phyloP scores from a whole-genome alignment of 129 eudicot genomes.

The Erigeron canadensis region DNA sequence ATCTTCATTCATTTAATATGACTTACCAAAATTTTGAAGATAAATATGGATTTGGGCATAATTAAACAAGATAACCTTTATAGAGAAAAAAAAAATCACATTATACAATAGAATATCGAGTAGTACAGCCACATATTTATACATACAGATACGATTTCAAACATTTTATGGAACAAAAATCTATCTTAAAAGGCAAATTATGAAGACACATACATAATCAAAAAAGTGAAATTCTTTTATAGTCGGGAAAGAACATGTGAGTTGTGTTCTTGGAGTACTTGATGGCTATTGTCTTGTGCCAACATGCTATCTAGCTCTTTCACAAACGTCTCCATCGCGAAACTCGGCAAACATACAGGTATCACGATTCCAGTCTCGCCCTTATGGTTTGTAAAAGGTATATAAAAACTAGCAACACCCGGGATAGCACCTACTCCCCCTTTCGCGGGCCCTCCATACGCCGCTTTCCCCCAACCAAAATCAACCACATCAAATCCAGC shows the following conservation, averaged over 20 bases:
- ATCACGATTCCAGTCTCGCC: constrained; percentile 60
- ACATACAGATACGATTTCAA: too few species aligned
- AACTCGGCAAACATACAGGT: constrained; percentile 54
- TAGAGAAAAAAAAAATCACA: neutral
- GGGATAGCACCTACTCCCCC: constrained; percentile 67
- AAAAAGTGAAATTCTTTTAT: neutral
- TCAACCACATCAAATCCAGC: constrained; percentile 62
- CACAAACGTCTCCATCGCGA: constrained; percentile 48
- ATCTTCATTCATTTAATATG: too few species aligned
- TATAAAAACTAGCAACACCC: constrained; percentile 61
- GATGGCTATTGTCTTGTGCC: constrained; percentile 11
- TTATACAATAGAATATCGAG: neutral
- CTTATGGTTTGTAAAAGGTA: constrained; percentile 48
- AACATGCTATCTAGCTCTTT: constrained; percentile 45
- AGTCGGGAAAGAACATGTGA: neutral
- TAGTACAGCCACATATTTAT: constrained; percentile 11
- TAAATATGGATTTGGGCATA: too few species aligned
- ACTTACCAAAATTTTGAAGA: too few species aligned
- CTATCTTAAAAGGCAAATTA: neutral
- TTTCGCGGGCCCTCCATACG: constrained; percentile 69
- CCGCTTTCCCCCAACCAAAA: constrained; percentile 79
- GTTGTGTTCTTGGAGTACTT: neutral
- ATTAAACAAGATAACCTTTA: too few species aligned
- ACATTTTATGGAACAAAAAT: neutral
- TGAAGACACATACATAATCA: too few species aligned